A percentile compares a stretch with the other conserved stretches of the same genome.
Evolutionary conservation across 345 rosid species (phyloP).

Genomic region (Populus nigra): DNA sequence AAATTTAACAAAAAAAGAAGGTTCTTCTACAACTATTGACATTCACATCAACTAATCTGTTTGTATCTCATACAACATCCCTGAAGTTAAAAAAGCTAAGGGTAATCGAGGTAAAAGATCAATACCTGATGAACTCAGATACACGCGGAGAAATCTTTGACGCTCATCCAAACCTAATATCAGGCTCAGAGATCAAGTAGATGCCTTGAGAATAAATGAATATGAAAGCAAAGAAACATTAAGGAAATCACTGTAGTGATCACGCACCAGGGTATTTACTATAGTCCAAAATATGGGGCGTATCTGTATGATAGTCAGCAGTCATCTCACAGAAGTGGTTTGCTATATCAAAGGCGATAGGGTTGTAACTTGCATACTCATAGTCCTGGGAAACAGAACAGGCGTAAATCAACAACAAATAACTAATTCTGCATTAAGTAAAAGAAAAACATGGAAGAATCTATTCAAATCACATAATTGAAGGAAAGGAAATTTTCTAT

Average conservation of each 20-base stretch:
- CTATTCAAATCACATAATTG: background rate
- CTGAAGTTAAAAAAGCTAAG: background rate
- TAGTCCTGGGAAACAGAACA: slow-evolving; percentile 25
- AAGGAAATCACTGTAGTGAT: background rate
- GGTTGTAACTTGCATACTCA: slow-evolving; percentile 37
- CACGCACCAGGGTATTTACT: slow-evolving; percentile 29
- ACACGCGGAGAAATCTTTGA: slow-evolving; percentile 46
- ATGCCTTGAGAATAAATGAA: background rate
- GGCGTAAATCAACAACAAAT: background rate
- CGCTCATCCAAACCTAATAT: slow-evolving; percentile 72
- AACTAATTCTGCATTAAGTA: background rate
- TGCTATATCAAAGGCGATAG: slow-evolving; percentile 35
- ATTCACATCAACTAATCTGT: background rate
- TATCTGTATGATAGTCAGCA: slow-evolving; percentile 33
- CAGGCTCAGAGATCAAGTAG: slow-evolving; percentile 7
- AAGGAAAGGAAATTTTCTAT: background rate
- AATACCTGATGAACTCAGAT: slow-evolving; percentile 65
- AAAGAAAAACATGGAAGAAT: slow-evolving; percentile 1
- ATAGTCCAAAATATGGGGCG: slow-evolving; percentile 33
- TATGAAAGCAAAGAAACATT: background rate
- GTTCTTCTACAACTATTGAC: background rate
- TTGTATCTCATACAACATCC: background rate
- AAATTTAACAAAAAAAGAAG: background rate
- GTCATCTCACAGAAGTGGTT: slow-evolving; percentile 40
- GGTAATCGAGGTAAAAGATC: background rate